Evolutionary conservation across 1,284 basidiomycete species (phyloP).

Genomic region (Tausonia pullulans): DNA sequence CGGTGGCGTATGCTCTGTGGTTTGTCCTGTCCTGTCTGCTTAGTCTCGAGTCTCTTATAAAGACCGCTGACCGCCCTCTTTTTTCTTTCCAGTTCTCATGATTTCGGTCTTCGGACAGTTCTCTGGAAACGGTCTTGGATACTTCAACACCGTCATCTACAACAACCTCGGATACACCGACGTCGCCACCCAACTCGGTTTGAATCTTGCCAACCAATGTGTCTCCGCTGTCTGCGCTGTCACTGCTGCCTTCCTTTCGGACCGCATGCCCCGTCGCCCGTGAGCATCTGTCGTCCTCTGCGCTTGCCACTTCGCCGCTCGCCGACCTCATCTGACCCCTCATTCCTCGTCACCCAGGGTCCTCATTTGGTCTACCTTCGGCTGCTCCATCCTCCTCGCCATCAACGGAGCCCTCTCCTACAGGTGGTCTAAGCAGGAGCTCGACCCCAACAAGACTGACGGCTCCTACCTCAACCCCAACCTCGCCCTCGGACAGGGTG

Average conservation of each 20-base stretch:
- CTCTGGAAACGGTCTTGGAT: slow-evolving; percentile 41
- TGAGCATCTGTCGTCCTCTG: background rate
- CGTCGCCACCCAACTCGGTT: slow-evolving; percentile 36
- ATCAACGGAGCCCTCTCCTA: slow-evolving; percentile 27
- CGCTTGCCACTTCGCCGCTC: background rate
- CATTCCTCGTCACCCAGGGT: slow-evolving; percentile 1
- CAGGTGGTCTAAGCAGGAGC: slow-evolving; percentile 22
- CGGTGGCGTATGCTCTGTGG: slow-evolving; percentile 17
- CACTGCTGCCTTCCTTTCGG: slow-evolving; percentile 23
- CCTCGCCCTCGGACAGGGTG: slow-evolving; percentile 30
- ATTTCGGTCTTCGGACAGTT: slow-evolving; percentile 46
- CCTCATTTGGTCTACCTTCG: slow-evolving; percentile 24
- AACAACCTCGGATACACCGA: slow-evolving; percentile 24
- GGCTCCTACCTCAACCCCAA: slow-evolving; percentile 18
- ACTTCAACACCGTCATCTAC: slow-evolving; percentile 35
- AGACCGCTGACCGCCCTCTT: background rate
- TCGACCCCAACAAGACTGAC: slow-evolving; percentile 16
- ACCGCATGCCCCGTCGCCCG: slow-evolving; percentile 24
- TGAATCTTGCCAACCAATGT: slow-evolving; percentile 47
- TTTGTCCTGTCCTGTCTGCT: slow-evolving; percentile 2
- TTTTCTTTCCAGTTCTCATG: slow-evolving; percentile 19
- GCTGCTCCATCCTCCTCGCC: slow-evolving; percentile 25
- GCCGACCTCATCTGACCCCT: background rate
- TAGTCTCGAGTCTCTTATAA: background rate
- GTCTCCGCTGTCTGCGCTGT: slow-evolving; percentile 45